Conservation (phyloP, 2,329 filamentous ascomycete species). For the Sporothrix phasma region DNA sequence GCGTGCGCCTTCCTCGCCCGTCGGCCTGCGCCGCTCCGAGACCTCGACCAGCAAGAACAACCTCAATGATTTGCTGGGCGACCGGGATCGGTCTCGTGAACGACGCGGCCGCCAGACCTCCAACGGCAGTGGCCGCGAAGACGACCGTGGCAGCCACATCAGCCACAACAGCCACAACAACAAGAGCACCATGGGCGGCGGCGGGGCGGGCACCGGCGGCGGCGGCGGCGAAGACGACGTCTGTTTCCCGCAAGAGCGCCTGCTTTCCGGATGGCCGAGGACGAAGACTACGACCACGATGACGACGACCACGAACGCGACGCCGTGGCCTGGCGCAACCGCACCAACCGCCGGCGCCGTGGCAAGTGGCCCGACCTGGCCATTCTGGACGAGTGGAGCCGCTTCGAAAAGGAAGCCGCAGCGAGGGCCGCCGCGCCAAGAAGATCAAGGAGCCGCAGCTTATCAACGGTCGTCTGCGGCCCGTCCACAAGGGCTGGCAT, state of each 20-base stretch:
- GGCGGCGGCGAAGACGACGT: constrained; percentile 66
- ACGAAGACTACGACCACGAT: constrained; percentile 41
- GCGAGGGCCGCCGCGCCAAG: constrained; percentile 73
- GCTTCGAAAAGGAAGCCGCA: constrained; percentile 80
- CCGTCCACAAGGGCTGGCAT: constrained; percentile 73
- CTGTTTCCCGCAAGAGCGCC: constrained; percentile 72
- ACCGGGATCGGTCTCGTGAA: not conserved
- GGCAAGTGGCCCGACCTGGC: constrained; percentile 78
- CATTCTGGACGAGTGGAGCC: constrained; percentile 80
- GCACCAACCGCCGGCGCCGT: constrained; percentile 42
- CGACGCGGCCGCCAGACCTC: not conserved
- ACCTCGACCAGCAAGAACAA: constrained; percentile 8
- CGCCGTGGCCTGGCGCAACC: not conserved
- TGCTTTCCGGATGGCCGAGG: constrained; percentile 75
- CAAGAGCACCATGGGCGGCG: not conserved
- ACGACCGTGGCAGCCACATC: not conserved
- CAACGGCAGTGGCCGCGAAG: not conserved
- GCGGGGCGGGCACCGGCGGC: constrained; percentile 20
- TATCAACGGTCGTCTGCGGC: constrained; percentile 78
- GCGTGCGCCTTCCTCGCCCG: constrained; percentile 7
- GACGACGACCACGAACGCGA: constrained; percentile 14
- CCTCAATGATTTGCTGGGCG: not conserved
- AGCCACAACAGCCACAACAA: not conserved
- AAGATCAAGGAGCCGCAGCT: constrained; percentile 90
- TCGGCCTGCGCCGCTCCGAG: not conserved